A percentile compares a stretch with the other conserved stretches of the same genome.
Evolutionary conservation across 768 basidiomycete genomes (phyloP).

Genomic region (Kwoniella botswanensis): DNA sequence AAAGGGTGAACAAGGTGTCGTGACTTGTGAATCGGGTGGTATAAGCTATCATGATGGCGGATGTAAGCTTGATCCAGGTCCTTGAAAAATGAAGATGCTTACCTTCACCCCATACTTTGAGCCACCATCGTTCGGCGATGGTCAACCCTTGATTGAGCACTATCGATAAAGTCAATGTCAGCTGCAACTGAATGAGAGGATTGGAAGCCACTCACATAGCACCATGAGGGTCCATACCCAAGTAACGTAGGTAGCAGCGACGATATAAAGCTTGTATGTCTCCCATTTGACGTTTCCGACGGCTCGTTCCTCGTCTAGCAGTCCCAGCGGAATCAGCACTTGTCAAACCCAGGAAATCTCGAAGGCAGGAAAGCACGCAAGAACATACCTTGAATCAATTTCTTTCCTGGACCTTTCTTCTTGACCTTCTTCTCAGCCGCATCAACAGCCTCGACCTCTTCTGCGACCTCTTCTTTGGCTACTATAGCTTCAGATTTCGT

Average conservation of each 20-base stretch:
- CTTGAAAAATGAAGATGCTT: neutral
- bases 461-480: slow-evolving; percentile 41
- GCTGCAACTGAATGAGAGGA: neutral
- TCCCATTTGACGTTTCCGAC: slow-evolving; percentile 81
- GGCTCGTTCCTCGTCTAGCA: slow-evolving; percentile 64
- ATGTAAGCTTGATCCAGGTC: neutral
- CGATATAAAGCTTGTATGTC: slow-evolving; percentile 63
- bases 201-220: slow-evolving; percentile 66
- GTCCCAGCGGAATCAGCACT: neutral
- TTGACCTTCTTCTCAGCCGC: slow-evolving; percentile 50
- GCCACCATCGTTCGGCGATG: slow-evolving; percentile 63
- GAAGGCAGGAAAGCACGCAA: neutral
- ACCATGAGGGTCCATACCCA: slow-evolving; percentile 54
- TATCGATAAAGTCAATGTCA: slow-evolving; percentile 16
- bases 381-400: slow-evolving; percentile 43
- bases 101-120: slow-evolving; percentile 77
- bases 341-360: no score
- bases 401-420: slow-evolving; percentile 48
- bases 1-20: slow-evolving; percentile 17
- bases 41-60: slow-evolving; percentile 29
- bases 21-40: slow-evolving; percentile 22
- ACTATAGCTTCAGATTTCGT: slow-evolving; percentile 51
- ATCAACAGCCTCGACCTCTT: slow-evolving; percentile 45
- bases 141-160: slow-evolving; percentile 42
- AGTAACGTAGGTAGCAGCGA: slow-evolving; percentile 52